phyloP scores from a whole-genome alignment of 805 yeast species.

The Yamadazyma kitorensis region DNA sequence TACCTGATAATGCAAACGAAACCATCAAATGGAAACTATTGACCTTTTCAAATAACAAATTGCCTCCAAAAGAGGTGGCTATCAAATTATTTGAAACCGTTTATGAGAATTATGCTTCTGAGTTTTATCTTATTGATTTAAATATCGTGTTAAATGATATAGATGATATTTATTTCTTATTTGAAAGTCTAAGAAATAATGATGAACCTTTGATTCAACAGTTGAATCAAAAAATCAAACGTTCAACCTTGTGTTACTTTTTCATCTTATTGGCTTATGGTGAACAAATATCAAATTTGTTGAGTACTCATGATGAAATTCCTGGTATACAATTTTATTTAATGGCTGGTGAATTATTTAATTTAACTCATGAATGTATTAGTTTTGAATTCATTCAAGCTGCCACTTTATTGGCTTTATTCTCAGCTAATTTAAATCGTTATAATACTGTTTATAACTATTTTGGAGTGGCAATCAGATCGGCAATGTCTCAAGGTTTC shows the following conservation, averaged over 20 bases:
- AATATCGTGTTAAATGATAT: constrained; percentile 15
- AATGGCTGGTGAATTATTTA: constrained; percentile 30
- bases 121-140: constrained; percentile 32
- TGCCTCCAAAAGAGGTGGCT: constrained; percentile 26
- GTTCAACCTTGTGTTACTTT: constrained; percentile 26
- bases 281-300: constrained; percentile 25
- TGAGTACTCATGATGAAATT: constrained; percentile 10
- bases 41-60: constrained; percentile 9
- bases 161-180: constrained; percentile 11
- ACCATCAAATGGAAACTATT: constrained; percentile 20
- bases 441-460: constrained; percentile 38
- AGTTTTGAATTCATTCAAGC: constrained; percentile 33
- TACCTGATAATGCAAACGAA: constrained; percentile 27
- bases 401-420: constrained; percentile 32
- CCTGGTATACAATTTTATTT: constrained; percentile 36
- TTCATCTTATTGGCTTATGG: constrained; percentile 37
- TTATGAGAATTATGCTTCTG: constrained; percentile 28
- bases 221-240: constrained; percentile 9
- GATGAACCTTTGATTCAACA: constrained; percentile 1
- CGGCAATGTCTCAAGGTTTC: constrained; percentile 35
- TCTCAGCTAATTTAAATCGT: constrained; percentile 34
- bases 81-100: constrained; percentile 23
- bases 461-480: constrained; percentile 38
- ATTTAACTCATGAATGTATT: constrained; percentile 29
- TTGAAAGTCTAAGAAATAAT: constrained; percentile 8